phyloP scores from a whole-genome alignment of 495 filamentous ascomycete species.

The Neurospora cerealis region DNA sequence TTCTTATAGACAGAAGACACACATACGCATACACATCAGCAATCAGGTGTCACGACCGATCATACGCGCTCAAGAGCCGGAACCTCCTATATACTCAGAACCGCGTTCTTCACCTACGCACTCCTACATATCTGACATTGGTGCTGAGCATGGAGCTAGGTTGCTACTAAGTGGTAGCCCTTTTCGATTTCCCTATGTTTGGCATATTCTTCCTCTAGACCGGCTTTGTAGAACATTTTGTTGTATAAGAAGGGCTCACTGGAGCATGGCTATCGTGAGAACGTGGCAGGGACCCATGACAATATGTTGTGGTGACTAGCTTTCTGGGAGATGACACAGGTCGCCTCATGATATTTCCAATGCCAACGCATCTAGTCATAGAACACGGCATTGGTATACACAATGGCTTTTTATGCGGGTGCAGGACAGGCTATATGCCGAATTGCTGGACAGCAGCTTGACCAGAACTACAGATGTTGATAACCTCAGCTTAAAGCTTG shows the following conservation, averaged over 20 bases:
- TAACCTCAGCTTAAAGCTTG: neutral
- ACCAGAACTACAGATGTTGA: neutral
- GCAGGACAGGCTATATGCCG: neutral
- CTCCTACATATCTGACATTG: neutral
- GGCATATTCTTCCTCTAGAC: neutral
- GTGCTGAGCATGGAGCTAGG: neutral
- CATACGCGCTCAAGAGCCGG: neutral
- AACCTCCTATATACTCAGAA: neutral
- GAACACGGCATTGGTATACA: neutral
- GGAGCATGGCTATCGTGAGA: neutral
- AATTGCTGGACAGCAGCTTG: neutral
- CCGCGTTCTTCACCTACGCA: neutral
- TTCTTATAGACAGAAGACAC: constrained; percentile 1
- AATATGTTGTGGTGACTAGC: neutral
- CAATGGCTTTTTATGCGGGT: neutral
- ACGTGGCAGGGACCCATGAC: neutral
- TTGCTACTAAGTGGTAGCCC: neutral
- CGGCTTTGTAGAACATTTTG: neutral
- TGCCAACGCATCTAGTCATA: neutral
- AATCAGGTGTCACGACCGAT: neutral
- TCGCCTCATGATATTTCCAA: neutral
- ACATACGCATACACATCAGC: constrained; percentile 1
- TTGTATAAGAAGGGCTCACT: neutral
- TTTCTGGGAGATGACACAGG: neutral
- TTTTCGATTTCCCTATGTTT: neutral